These are phyloP conservation scores for Funneliformis mosseae DNA, from an alignment of 192 early-diverging fungal species.

Conservation along the genomic window DNA sequence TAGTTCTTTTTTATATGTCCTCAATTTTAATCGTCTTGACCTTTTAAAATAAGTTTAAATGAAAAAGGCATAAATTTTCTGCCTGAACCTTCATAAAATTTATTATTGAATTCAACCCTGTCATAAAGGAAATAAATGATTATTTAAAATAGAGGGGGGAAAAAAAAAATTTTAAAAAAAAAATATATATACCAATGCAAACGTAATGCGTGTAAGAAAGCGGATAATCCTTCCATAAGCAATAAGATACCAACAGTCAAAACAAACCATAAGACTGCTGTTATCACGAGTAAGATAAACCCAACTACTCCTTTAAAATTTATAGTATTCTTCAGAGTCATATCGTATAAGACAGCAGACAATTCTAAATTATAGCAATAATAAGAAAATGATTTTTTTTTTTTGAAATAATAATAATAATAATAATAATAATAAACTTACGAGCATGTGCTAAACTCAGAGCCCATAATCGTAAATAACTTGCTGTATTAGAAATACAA, in stretches of 20 bases:
- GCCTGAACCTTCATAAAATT: constrained; percentile 95
- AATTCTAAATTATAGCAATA: constrained; percentile 61
- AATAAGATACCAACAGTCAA: constrained; percentile 81
- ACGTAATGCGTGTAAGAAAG: constrained; percentile 94
- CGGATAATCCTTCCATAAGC: constrained; percentile 92
- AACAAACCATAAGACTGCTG: constrained; percentile 87
- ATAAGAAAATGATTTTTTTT: not conserved
- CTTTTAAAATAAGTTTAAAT: constrained; percentile 56
- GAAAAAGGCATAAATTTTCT: constrained; percentile 90
- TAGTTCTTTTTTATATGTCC: not conserved
- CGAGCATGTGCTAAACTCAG: constrained; percentile 96
- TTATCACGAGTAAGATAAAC: constrained; percentile 73
- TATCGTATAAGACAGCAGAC: constrained; percentile 95
- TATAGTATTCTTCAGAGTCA: constrained; percentile 73
- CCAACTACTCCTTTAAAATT: constrained; percentile 53
- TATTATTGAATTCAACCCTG: constrained; percentile 98
- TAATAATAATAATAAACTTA: constrained; percentile 44
- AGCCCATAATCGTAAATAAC: constrained; percentile 98
- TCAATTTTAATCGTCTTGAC: constrained; percentile 37
- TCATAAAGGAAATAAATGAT: constrained; percentile 84
- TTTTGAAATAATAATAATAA: not conserved
- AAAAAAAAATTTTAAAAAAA: not conserved
- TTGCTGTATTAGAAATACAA: constrained; percentile 98
- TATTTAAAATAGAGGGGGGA: constrained; percentile 49
- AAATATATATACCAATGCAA: constrained; percentile 72